Conservation (phyloP, 768 basidiomycete species). For the Termitomyces sp. region DNA sequence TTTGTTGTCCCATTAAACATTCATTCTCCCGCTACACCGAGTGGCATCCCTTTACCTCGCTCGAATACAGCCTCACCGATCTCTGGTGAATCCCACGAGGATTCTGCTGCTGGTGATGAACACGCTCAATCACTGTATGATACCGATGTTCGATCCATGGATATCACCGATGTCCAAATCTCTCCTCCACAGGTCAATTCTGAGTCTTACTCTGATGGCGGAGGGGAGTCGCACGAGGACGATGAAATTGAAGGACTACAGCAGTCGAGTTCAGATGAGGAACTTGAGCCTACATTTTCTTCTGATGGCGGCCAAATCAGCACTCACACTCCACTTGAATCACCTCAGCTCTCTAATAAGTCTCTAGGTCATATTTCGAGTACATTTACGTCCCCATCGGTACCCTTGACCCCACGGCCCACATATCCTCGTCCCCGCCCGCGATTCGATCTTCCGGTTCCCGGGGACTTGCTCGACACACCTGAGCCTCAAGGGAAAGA, state of each 20-base stretch:
- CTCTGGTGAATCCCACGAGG: constrained; percentile 18
- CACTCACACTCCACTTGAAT: constrained; percentile 19
- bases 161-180: constrained; percentile 46
- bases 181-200: constrained; percentile 30
- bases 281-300: constrained; percentile 63
- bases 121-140: constrained; percentile 25
- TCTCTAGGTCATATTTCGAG: constrained; percentile 31
- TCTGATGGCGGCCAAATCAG: constrained; percentile 52
- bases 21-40: constrained; percentile 43
- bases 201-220: constrained; percentile 4
- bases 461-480: constrained; percentile 33
- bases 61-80: constrained; percentile 46
- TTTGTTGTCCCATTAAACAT: constrained; percentile 29
- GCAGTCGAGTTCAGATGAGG: constrained; percentile 15
- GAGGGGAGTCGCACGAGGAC: constrained; percentile 10
- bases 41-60: constrained; percentile 45
- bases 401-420: constrained; percentile 65
- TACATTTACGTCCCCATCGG: constrained; percentile 51
- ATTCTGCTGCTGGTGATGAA: constrained; percentile 18
- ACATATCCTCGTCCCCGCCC: constrained; percentile 56
- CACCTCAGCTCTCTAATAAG: constrained; percentile 23
- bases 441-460: constrained; percentile 49
- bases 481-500: constrained; percentile 22
- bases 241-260: constrained; percentile 11
- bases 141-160: constrained; percentile 38